phyloP scores from a whole-genome alignment of 2,329 filamentous ascomycete genomes.

The Pyrenophora seminiperda region DNA sequence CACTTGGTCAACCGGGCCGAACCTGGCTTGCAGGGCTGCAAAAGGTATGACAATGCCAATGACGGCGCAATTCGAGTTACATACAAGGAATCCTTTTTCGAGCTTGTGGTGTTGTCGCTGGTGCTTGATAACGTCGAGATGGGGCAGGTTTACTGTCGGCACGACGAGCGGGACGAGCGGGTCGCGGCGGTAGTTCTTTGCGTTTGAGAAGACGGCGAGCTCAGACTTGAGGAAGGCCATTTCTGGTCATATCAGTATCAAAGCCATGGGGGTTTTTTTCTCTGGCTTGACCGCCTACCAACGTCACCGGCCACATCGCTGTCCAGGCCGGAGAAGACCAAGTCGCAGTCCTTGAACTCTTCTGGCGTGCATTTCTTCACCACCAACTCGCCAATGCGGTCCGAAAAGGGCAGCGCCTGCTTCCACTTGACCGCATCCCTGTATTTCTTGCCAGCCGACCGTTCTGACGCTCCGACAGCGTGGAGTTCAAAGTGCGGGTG shows the following conservation, averaged over 20 bases:
- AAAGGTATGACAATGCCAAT: slow-evolving; percentile 96
- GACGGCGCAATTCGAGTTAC: slow-evolving; percentile 98
- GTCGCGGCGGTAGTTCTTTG: slow-evolving; percentile 94
- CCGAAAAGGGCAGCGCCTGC: slow-evolving; percentile 81
- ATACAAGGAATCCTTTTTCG: slow-evolving; percentile 88
- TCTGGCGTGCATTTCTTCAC: slow-evolving; percentile 83
- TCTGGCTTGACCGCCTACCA: slow-evolving; percentile 60
- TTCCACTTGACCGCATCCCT: slow-evolving; percentile 95
- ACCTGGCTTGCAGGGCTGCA: slow-evolving; percentile 82
- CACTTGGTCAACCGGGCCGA: slow-evolving; percentile 77
- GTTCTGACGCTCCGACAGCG: slow-evolving; percentile 85
- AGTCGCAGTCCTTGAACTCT: slow-evolving; percentile 86
- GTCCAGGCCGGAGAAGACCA: slow-evolving; percentile 92
- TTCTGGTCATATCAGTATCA: slow-evolving; percentile 54
- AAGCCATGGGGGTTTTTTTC: neutral
- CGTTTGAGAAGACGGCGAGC: slow-evolving; percentile 93
- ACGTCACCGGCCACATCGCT: slow-evolving; percentile 90
- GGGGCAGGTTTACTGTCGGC: slow-evolving; percentile 88
- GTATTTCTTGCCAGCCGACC: slow-evolving; percentile 92
- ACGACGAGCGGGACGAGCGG: slow-evolving; percentile 91
- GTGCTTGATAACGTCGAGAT: slow-evolving; percentile 87
- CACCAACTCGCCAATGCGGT: slow-evolving; percentile 75
- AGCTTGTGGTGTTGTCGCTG: slow-evolving; percentile 76
- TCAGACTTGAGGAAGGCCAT: slow-evolving; percentile 88
- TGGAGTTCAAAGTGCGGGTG: slow-evolving; percentile 88